Evolutionary conservation across 2,329 filamentous ascomycete genomes (phyloP), one percentile per base, ranked within the genome.

Genomic region (Phialemonium atrogriseum): DNA sequence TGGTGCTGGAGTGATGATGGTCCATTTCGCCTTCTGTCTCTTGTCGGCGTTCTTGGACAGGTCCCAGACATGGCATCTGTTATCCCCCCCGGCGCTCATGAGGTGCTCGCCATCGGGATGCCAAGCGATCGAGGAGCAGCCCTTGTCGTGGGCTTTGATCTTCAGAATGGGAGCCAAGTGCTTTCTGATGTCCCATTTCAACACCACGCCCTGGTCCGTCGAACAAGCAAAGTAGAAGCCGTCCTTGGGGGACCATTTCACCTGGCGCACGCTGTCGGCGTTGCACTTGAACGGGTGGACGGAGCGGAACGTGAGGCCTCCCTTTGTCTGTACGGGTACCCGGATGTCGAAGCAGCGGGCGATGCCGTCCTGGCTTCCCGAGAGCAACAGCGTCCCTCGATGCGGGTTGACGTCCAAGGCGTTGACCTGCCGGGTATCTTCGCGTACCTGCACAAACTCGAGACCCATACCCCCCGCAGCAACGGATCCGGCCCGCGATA

Each of bases 81-180:
- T 67, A 47, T 83, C 78, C 41, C 68, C 60, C 6, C 77, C 76
- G 5, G 69, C 75, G 40, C 74, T 81, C 29, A 77, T 64, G 9
- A 81, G 55, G 43, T 82, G 75, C n/a, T 69, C 64, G 10, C 77
- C 78, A 46, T 82, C 77, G 0, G 74, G 72, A 42, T 83, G 78
- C 78, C 78, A 83, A 4, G 73, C 67, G 25, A 80, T 71, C 1
- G 73, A 65, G 3, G 69, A 62, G 44, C 73, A 75, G 0, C 70
- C 61, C 39, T 70, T 74, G 35, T 77, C 70, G 45, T 80, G 76
- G 0, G 71, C 76, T 18, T 72, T 70, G 43, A 80, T 71, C 41
- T 70, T 67, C 29, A 80, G 48, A 10, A 77, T 44, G 2, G 75
- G 75, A 8, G 64, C 60, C 11, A 51, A 54, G 5, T 65, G 44